These are phyloP conservation scores for Suillus luteus DNA, from an alignment of 768 basidiomycete species.

Conservation along the genomic window DNA sequence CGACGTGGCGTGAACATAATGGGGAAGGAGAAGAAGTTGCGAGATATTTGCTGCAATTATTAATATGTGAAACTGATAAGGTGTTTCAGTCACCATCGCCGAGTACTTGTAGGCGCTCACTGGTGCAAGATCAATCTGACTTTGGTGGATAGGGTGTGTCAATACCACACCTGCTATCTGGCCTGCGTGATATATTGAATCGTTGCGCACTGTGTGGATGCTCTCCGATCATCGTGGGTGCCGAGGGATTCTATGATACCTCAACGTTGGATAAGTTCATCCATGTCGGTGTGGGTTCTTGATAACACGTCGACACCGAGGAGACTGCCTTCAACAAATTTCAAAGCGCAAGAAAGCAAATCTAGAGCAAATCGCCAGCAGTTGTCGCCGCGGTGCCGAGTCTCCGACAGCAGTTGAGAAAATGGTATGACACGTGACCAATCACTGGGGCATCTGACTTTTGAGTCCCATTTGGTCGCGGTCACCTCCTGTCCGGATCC, in stretches of 20 bases:
- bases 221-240: background rate
- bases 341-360: background rate
- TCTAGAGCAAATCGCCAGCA: background rate
- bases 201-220: no score
- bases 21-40: background rate
- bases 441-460: background rate
- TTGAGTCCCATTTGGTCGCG: no score
- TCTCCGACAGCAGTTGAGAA: background rate
- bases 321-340: background rate
- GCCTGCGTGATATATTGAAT: background rate
- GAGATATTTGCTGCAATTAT: background rate
- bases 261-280: background rate
- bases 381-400: background rate
- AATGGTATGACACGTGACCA: background rate
- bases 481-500: slow-evolving; percentile 1
- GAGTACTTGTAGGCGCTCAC: background rate
- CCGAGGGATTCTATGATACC: background rate
- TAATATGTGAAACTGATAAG: background rate
- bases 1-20: background rate
- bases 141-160: background rate
- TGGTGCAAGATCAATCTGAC: background rate
- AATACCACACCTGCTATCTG: background rate
- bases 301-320: background rate
- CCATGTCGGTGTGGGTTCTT: background rate
- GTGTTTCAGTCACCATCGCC: background rate